Conservation (phyloP, 2,329 filamentous ascomycete species). For the Xylariaceae sp. region DNA sequence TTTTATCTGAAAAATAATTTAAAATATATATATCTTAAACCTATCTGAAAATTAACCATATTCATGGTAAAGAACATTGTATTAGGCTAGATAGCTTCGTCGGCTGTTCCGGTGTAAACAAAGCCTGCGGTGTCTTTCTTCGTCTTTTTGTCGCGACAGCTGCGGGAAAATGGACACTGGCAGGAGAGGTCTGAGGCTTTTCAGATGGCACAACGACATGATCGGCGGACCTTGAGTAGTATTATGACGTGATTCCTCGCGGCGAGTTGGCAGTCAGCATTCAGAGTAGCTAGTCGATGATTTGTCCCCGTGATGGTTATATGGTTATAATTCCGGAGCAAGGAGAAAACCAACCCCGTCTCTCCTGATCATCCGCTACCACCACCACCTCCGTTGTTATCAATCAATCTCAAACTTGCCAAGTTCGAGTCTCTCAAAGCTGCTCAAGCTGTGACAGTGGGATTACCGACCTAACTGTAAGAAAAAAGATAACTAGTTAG, state of each 20-base stretch:
- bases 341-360: background rate
- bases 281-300: background rate
- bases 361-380: constrained; percentile 3
- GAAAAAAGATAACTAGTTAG: too few species aligned
- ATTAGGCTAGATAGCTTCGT: too few species aligned
- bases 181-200: background rate
- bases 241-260: constrained; percentile 13
- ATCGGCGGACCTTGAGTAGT: constrained; percentile 9
- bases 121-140: too few species aligned
- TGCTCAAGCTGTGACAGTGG: background rate
- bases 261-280: background rate
- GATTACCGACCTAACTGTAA: too few species aligned
- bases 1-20: too few species aligned
- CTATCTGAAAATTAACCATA: too few species aligned
- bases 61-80: too few species aligned
- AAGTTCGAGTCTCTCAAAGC: background rate
- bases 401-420: background rate
- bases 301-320: too few species aligned
- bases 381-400: background rate
- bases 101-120: too few species aligned
- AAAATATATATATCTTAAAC: too few species aligned
- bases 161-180: background rate
- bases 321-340: too few species aligned
- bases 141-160: background rate
- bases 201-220: constrained; percentile 5